phyloP scores from a whole-genome alignment of 1,284 basidiomycete species.

The Trametes pubescens region DNA sequence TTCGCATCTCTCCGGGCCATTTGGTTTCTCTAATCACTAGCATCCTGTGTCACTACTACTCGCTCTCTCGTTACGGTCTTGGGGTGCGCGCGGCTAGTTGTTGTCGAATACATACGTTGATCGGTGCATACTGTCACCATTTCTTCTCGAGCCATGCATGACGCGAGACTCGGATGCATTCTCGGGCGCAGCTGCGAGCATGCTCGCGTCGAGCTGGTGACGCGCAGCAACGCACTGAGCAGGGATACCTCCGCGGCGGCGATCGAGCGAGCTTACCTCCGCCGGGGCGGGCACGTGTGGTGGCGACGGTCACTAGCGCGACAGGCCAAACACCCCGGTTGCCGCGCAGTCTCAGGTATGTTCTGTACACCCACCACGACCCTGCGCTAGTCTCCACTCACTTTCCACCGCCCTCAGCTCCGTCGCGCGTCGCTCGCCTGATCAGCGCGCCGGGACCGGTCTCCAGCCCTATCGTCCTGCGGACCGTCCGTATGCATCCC shows the following conservation, averaged over 20 bases:
- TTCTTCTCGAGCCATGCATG: background rate
- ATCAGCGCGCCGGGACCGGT: slow-evolving; percentile 1
- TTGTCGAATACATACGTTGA: slow-evolving; percentile 23
- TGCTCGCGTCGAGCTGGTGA: background rate
- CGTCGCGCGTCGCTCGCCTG: background rate
- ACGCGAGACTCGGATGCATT: background rate
- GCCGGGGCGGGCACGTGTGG: slow-evolving; percentile 20
- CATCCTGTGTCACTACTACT: slow-evolving; percentile 36
- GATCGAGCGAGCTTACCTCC: slow-evolving; percentile 10
- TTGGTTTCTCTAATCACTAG: slow-evolving; percentile 37
- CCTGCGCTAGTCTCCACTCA: slow-evolving; percentile 17
- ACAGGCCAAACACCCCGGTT: background rate
- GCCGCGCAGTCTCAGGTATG: slow-evolving; percentile 18
- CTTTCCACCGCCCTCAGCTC: slow-evolving; percentile 9
- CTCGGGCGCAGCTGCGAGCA: background rate
- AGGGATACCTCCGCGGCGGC: slow-evolving; percentile 18
- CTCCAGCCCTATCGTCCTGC: background rate
- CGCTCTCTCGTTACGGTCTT: slow-evolving; percentile 15
- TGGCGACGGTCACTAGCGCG: slow-evolving; percentile 26
- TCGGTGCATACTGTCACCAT: slow-evolving; percentile 14
- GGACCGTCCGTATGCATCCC: background rate
- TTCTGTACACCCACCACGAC: slow-evolving; percentile 7
- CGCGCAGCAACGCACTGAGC: background rate
- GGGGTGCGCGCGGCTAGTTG: slow-evolving; percentile 23
- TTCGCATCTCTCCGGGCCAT: slow-evolving; percentile 35